Evolutionary conservation across 179 eudicot genomes (phyloP).

Genomic region (Actinidia polygama): DNA sequence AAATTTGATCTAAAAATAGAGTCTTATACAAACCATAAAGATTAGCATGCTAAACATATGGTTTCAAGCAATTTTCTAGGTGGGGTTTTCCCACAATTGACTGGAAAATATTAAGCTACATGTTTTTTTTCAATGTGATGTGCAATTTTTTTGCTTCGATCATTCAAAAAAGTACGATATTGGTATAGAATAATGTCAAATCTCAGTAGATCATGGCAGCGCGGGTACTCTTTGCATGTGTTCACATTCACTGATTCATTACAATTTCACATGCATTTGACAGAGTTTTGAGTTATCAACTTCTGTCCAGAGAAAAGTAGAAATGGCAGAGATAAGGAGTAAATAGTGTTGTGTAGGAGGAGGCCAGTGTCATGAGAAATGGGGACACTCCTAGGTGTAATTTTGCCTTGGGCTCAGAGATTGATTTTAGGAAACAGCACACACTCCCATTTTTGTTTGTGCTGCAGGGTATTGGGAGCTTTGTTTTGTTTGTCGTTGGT

Average conservation of each 20-base stretch:
- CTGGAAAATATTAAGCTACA: too few species aligned
- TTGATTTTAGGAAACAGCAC: neutral
- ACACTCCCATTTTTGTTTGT: neutral
- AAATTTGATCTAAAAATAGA: too few species aligned
- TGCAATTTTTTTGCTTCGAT: too few species aligned
- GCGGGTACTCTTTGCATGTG: too few species aligned
- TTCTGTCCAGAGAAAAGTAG: neutral
- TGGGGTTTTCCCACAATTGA: too few species aligned
- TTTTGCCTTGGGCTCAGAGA: neutral
- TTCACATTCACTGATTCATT: neutral
- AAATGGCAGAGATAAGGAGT: neutral
- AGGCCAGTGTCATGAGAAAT: neutral
- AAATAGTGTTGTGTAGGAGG: neutral
- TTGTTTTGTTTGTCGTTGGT: conserved; percentile 10
- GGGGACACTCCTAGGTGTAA: conserved; percentile 12
- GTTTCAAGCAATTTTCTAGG: too few species aligned
- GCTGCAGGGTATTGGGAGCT: neutral
- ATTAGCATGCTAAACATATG: too few species aligned
- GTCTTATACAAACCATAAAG: too few species aligned
- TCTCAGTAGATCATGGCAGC: conserved; percentile 6
- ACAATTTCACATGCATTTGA: neutral
- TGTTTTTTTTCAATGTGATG: too few species aligned
- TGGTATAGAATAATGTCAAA: conserved; percentile 2
- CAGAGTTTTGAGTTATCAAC: neutral
- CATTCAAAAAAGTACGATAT: too few species aligned